Base-by-base conservation (phyloP, 2,329 filamentous ascomycete species). In the Botryotinia globosa region DNA sequence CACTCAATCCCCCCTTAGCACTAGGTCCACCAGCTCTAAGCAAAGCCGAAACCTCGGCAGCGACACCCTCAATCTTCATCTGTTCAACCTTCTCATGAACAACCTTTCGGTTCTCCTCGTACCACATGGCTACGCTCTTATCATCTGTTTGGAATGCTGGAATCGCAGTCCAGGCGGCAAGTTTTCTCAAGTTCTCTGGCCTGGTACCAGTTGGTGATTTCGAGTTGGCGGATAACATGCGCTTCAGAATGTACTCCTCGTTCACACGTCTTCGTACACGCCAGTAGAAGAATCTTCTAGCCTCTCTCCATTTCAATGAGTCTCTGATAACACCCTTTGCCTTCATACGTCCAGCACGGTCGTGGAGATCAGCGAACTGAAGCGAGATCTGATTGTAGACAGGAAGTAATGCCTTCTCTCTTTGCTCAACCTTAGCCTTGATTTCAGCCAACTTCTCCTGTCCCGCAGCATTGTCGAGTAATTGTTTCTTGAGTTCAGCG, bases 281-380 rank as follows among this genome's bases (percentile, higher is more conserved):
- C 96, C 97, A 99, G 92, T 98, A 99, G 88, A 99, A 98, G 93
- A 96, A 98, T 81, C 95, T 92, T 77, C 96, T 91, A 16, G 95
- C 91, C 79, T 97, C 92, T 82, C 89, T 87, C 96, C 95, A 98
- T 80, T 91, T 88, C 58, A 99, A 87, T 20, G 90, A 85, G 79
- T 92, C 89, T 75, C 96, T 94, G 80, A 99, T 97, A 73, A 92
- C 91, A 75, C 94, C 92, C 90, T 99, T 99, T 83, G 96, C 96
- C 86, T 97, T 90, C 96, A 99, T 99, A 84, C 96, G 94, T 74
- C 94, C 96, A 61, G 96, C 91, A 64, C 96, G 94, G 83, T 99
- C 96, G 85, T 99, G 96, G 67, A 99, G 88, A 83, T 99, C 96
- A 74, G 96, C 95, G 79, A 97, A 99, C 82, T 99, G 96, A 65